Conservation (phyloP, 805 yeast genomes). For the Hanseniaspora singularis region DNA sequence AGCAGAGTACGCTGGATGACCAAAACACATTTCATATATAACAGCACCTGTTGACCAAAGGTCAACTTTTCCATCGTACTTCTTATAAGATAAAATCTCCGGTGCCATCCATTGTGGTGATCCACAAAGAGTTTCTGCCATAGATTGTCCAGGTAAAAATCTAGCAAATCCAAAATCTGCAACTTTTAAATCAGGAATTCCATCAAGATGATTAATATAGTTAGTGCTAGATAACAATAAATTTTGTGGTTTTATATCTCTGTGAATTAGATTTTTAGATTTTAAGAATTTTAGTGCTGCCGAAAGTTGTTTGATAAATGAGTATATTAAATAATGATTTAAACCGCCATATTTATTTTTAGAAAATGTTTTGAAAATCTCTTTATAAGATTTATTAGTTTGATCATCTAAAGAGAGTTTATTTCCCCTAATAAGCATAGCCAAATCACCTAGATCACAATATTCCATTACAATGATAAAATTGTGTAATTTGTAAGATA, state of each 20-base stretch:
- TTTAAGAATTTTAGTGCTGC: constrained; percentile 75
- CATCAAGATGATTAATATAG: constrained; percentile 34
- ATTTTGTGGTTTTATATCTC: constrained; percentile 89
- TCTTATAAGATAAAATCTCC: constrained; percentile 84
- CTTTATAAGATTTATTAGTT: constrained; percentile 49
- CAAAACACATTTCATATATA: constrained; percentile 85
- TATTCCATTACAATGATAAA: constrained; percentile 92
- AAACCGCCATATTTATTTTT: constrained; percentile 66
- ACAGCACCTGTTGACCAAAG: constrained; percentile 98
- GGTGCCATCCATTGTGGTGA: constrained; percentile 99
- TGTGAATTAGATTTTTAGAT: constrained; percentile 72
- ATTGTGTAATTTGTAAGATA: constrained; percentile 47
- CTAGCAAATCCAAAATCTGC: constrained; percentile 98
- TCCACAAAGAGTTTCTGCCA: constrained; percentile 96
- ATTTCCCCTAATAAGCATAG: constrained; percentile 70
- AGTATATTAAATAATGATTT: constrained; percentile 63
- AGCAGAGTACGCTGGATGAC: constrained; percentile 94
- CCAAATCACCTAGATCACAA: constrained; percentile 88
- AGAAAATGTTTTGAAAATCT: constrained; percentile 71
- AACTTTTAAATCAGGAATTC: constrained; percentile 74
- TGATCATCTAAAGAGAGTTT: constrained; percentile 31
- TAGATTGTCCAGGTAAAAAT: constrained; percentile 78
- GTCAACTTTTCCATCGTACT: constrained; percentile 94
- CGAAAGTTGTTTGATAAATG: constrained; percentile 76
- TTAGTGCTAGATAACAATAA: constrained; percentile 40